Evolutionary conservation across 2,329 filamentous ascomycete genomes (phyloP).

Genomic region (Exophiala calicioides): DNA sequence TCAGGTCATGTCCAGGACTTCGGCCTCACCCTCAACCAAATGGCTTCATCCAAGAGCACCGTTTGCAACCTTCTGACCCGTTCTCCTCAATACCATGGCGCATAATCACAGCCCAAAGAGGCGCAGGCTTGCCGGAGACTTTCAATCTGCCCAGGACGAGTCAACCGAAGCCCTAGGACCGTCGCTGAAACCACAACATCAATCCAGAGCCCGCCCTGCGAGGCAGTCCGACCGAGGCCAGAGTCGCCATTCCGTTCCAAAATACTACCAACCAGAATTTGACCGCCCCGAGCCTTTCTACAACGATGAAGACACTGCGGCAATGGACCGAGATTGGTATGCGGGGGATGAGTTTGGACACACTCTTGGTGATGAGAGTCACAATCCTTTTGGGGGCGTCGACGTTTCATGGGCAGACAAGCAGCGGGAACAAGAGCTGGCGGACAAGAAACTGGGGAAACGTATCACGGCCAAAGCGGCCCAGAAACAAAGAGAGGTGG

Average conservation of each 20-base stretch:
- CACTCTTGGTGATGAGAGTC: conserved; percentile 85
- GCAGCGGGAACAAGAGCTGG: conserved; percentile 69
- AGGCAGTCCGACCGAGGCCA: conserved; percentile 30
- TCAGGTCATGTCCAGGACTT: not conserved
- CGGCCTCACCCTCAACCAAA: not conserved
- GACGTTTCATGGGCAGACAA: conserved; percentile 73
- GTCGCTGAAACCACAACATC: conserved; percentile 45
- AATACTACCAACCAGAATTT: conserved; percentile 56
- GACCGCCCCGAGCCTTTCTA: conserved; percentile 64
- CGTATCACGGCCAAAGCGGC: conserved; percentile 71
- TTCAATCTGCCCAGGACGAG: conserved; percentile 55
- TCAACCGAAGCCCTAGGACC: conserved; percentile 34
- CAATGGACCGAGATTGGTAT: conserved; percentile 91
- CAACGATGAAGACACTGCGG: conserved; percentile 68
- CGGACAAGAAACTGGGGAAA: conserved; percentile 76
- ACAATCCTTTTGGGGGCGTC: conserved; percentile 83
- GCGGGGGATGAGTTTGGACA: conserved; percentile 81
- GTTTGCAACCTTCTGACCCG: too few species aligned
- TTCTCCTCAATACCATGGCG: too few species aligned
- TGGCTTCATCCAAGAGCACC: too few species aligned
- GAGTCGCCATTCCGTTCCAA: conserved; percentile 32
- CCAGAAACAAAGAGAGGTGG: conserved; percentile 89
- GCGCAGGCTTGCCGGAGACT: conserved; percentile 66
- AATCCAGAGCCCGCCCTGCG: conserved; percentile 41
- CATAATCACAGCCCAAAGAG: conserved; percentile 61